Conservation (phyloP, 176 grass and related monocot species). For the Alloteropsis semialata region DNA sequence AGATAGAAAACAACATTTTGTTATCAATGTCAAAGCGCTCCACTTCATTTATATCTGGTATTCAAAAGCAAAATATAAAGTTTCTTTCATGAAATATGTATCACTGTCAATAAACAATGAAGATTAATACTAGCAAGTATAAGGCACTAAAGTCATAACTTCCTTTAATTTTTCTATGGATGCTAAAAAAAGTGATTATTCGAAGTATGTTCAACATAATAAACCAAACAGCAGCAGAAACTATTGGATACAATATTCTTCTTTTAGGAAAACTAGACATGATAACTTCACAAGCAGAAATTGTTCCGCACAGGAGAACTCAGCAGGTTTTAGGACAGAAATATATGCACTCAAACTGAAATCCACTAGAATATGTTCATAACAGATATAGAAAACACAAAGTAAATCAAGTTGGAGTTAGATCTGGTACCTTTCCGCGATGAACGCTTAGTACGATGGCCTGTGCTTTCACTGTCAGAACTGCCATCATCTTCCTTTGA, state of each 20-base stretch:
- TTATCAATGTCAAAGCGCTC: background rate
- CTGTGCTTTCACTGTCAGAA: slow-evolving; percentile 45
- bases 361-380: background rate
- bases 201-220: slow-evolving; percentile 3
- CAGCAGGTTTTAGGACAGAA: background rate
- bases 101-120: background rate
- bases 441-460: slow-evolving; percentile 15
- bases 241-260: background rate
- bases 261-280: background rate
- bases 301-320: background rate
- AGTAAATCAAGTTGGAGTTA: background rate
- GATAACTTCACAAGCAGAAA: background rate
- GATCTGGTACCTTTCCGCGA: slow-evolving; percentile 33
- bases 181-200: background rate
- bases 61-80: slow-evolving; percentile 1
- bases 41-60: background rate
- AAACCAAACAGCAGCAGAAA: slow-evolving; percentile 5
- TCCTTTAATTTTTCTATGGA: background rate
- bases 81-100: slow-evolving; percentile 7
- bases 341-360: background rate
- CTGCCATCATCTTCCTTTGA: slow-evolving; percentile 40
- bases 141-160: background rate
- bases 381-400: slow-evolving; percentile 11
- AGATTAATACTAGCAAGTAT: slow-evolving; percentile 2
- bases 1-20: background rate